Evolutionary conservation across 805 yeast species (phyloP), one percentile per base, ranked within the genome.

Genomic region (Myxozyma melibiosi): DNA sequence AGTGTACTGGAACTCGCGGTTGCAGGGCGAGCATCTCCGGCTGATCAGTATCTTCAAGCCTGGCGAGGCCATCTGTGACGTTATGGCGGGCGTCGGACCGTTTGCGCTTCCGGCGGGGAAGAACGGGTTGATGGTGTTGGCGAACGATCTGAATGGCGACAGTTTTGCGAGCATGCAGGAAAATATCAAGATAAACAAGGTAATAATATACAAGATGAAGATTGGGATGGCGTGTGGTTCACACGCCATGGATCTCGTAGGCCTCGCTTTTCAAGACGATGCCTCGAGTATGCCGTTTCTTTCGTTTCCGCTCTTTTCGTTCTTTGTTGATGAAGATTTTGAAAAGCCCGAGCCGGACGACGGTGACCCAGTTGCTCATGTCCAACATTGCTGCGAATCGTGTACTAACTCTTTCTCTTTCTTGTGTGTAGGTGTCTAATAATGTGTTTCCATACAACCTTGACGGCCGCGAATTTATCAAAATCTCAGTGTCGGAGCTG

Each of bases 41-140:
- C 73, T 94, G 41, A 85, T 94, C 2, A 69, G 73, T 1, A 68
- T 73, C 37, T 86, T 88, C 66, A 66, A 80, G 40, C 76, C 81
- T 3, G 86, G 86, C 8, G 86, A 86, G 57, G 87, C 90, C 5
- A 87, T 95, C 0, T 89, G 90, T 66, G 99, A 94, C 74, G 97
- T 90, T 0, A 88, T 95, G 83, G 98, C 97, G 0, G 99, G 99
- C 45, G 98, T 94, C 1, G 99, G 99, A 0, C 99, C 99, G 3
- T 94, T 95, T 75, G 92, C 96, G 1, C 83, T 94, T 0, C 99
- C 99, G 0, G 96, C 97, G 0, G 98, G 91, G 13, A 90, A 86
- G 71, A 88, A 86, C 60, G 80, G 80, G 14, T 86, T 84, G 9
- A 70, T 91, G 51, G 96, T 89, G 0, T 76, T 94, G 65, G 97